A percentile compares a stretch with the other conserved stretches of the same genome.
Evolutionary conservation across 352 stramenopile species (phyloP).

Genomic region (Phytophthora niederhauseri): DNA sequence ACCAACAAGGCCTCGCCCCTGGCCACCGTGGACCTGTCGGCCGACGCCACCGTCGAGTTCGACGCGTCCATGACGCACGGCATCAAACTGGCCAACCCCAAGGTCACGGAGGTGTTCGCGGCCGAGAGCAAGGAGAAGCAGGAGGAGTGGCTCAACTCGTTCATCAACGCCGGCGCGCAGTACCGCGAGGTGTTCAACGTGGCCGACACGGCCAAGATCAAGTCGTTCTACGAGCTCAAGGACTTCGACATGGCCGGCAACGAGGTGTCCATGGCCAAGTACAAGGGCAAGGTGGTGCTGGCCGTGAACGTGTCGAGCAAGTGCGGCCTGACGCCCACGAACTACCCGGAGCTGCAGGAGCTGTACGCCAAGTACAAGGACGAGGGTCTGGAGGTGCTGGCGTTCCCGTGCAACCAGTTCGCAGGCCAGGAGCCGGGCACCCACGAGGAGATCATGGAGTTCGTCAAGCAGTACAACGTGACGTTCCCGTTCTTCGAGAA

Average conservation of each 20-base stretch:
- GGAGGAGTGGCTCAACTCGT: constrained; percentile 53
- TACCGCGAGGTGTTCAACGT: constrained; percentile 55
- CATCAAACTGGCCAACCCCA: constrained; percentile 50
- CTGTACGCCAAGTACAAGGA: constrained; percentile 68
- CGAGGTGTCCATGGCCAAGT: constrained; percentile 65
- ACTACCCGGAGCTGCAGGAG: constrained; percentile 86
- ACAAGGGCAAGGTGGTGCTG: constrained; percentile 63
- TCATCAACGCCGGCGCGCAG: constrained; percentile 53
- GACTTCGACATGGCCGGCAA: constrained; percentile 71
- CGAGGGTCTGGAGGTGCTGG: constrained; percentile 64
- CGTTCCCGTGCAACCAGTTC: constrained; percentile 92
- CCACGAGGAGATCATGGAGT: constrained; percentile 79
- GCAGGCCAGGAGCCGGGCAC: constrained; percentile 32
- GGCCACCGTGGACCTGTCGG: constrained; percentile 31
- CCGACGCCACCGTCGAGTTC: constrained; percentile 42
- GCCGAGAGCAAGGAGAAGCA: constrained; percentile 43
- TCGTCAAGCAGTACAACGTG: constrained; percentile 58
- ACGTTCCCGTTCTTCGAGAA: constrained; percentile 63
- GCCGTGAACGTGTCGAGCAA: constrained; percentile 83
- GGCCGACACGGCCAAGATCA: constrained; percentile 38
- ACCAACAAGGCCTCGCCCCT: constrained; percentile 33
- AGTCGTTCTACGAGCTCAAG: constrained; percentile 82
- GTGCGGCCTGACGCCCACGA: constrained; percentile 79
- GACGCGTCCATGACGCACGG: constrained; percentile 33
- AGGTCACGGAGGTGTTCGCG: constrained; percentile 17